A percentile compares a stretch with the other conserved stretches of the same genome.
These are phyloP conservation scores for Leccinum boreale DNA, from an alignment of 768 basidiomycete species.

Conservation along the genomic window DNA sequence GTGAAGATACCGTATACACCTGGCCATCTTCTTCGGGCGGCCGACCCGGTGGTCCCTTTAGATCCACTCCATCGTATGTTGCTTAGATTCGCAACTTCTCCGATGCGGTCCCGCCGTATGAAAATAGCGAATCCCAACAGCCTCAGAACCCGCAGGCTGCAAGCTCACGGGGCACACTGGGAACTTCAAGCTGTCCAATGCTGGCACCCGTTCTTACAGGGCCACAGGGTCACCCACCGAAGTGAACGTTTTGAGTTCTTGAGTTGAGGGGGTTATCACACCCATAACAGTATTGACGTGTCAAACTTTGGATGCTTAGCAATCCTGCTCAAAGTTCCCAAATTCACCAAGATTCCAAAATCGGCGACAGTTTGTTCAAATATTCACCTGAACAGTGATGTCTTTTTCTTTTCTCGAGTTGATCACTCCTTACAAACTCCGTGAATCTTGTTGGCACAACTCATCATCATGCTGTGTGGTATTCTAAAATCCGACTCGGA, in stretches of 20 bases:
- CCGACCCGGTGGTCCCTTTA: background rate
- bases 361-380: background rate
- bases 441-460: slow-evolving; percentile 7
- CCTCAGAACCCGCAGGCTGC: background rate
- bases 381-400: background rate
- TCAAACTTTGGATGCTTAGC: background rate
- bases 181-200: background rate
- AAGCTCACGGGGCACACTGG: too few species aligned
- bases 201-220: too few species aligned
- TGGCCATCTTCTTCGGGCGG: background rate
- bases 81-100: background rate
- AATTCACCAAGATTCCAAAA: background rate
- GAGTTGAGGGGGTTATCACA: background rate
- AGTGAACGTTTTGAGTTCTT: background rate
- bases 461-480: background rate
- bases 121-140: background rate
- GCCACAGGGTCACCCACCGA: background rate
- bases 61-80: background rate
- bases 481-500: background rate
- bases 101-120: background rate
- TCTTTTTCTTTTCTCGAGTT: background rate
- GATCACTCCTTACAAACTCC: background rate
- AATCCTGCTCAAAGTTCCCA: background rate
- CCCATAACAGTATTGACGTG: background rate
- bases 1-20: background rate